Evolutionary conservation across 176 grass and related monocot genomes (phyloP).

Genomic region (Lolium perenne): DNA sequence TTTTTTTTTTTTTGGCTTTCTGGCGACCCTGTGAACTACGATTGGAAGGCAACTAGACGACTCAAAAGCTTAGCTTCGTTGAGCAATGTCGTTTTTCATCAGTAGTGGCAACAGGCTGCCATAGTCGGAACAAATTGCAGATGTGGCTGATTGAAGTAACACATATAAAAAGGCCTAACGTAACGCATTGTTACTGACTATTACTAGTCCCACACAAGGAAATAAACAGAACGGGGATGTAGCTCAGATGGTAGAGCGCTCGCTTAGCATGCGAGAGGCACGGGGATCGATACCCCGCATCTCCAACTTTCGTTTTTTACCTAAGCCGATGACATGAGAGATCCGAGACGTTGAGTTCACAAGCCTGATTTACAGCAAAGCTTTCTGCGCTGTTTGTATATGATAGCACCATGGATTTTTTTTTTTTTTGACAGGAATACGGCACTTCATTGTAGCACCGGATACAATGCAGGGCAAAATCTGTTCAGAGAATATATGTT

Average conservation of each 20-base stretch:
- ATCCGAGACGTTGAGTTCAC: no score
- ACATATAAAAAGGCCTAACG: not conserved
- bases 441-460: not conserved
- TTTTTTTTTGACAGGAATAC: not conserved
- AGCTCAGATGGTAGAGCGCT: conserved; percentile 45
- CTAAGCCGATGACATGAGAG: no score
- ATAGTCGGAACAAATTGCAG: not conserved
- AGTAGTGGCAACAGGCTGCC: no score
- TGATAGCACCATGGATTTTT: not conserved
- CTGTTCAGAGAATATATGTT: not conserved
- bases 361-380: no score
- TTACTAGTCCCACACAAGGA: no score
- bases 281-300: conserved; percentile 94
- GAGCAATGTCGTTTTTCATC: not conserved
- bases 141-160: not conserved
- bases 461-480: no score
- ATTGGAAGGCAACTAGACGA: not conserved
- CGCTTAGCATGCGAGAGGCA: conserved; percentile 99
- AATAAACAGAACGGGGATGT: not conserved
- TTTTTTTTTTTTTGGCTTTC: not conserved
- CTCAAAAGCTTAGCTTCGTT: not conserved
- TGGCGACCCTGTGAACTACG: not conserved
- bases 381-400: no score
- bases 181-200: no score
- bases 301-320: conserved; percentile 43